Evolutionary conservation across 768 basidiomycete genomes (phyloP), one percentile per base, ranked within the genome.

Genomic region (Termitomyces titanicus): DNA sequence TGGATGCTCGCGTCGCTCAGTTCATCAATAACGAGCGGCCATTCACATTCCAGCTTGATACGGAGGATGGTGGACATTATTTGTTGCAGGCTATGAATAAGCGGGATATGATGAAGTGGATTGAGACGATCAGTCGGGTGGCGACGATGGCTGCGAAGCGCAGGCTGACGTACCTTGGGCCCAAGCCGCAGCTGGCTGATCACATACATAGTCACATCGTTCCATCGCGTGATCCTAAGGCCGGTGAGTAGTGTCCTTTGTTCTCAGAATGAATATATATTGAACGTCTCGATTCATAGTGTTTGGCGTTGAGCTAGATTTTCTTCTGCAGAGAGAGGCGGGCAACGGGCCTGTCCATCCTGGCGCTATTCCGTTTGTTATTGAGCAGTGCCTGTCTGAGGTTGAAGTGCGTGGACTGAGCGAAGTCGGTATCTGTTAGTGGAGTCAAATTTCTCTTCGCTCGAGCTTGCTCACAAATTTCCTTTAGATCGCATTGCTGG

Each of bases 41-140:
- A 45, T 94, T 84, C 67, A 85, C 83, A 47, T 90, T 94, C 75
- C 83, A 88, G 64, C 75, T 94, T 42, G 84, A 89, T 63, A 89
- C 91, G 0, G 92, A 94, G 66, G 92, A 94, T 64, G 92, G 92
- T 8, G 91, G 89, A 0, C 86, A 86, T 63, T 92, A 91, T 63
- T 68, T 92, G 33, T 70, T 94, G 15, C 92, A 94, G 67, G 86
- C 89, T 1, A 68, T 81, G 34, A 84, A 79, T 61, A 83, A 79
- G 66, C 75, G 78, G 37, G 91, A 92, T 60, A 85, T 91, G 84
- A 73, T 67, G 51, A 84, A 78, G 61, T 94, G 92, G 92, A 77
- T 92, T 51, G 84, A 86, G 17, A 85, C 83, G 24, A 85, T 94
- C 58, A 79, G 79, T 35, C 79, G 82, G 35, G 82, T 89, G 38